These are phyloP conservation scores for Chalara sp. DNA, from an alignment of 2,329 filamentous ascomycete species.

Conservation along the genomic window DNA sequence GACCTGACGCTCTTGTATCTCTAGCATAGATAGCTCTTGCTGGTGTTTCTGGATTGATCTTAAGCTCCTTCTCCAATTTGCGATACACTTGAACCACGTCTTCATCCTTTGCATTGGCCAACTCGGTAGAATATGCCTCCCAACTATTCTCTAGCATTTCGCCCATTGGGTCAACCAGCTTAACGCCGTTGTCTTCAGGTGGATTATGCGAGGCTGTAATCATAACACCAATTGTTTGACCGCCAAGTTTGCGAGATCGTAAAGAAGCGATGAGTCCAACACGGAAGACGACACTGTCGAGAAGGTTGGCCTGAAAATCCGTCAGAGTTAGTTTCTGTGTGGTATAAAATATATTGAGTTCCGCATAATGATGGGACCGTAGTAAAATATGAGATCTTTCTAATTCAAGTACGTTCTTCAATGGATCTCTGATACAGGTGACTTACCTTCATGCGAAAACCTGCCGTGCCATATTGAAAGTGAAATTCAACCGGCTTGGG, in stretches of 20 bases:
- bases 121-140: slow-evolving; percentile 80
- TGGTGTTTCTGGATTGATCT: slow-evolving; percentile 63
- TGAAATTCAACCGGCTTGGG: slow-evolving; percentile 46
- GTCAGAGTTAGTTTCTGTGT: neutral
- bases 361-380: neutral
- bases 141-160: slow-evolving; percentile 97
- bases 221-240: slow-evolving; percentile 93
- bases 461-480: slow-evolving; percentile 62
- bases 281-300: slow-evolving; percentile 87
- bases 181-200: slow-evolving; percentile 83
- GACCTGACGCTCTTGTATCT: slow-evolving; percentile 89
- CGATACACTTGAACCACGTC: slow-evolving; percentile 71
- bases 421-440: too few relatives aligned
- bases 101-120: slow-evolving; percentile 80
- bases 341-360: neutral
- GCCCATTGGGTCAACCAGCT: slow-evolving; percentile 94
- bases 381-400: too few relatives aligned
- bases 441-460: slow-evolving; percentile 54
- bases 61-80: slow-evolving; percentile 66
- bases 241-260: slow-evolving; percentile 81
- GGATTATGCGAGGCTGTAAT: slow-evolving; percentile 93
- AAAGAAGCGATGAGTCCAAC: slow-evolving; percentile 85
- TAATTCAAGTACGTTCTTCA: too few relatives aligned
- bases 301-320: slow-evolving; percentile 52
- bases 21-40: slow-evolving; percentile 84